Evolutionary conservation across 192 early-diverging fungal species (phyloP).

Genomic region (Gaertneriomyces sp.): DNA sequence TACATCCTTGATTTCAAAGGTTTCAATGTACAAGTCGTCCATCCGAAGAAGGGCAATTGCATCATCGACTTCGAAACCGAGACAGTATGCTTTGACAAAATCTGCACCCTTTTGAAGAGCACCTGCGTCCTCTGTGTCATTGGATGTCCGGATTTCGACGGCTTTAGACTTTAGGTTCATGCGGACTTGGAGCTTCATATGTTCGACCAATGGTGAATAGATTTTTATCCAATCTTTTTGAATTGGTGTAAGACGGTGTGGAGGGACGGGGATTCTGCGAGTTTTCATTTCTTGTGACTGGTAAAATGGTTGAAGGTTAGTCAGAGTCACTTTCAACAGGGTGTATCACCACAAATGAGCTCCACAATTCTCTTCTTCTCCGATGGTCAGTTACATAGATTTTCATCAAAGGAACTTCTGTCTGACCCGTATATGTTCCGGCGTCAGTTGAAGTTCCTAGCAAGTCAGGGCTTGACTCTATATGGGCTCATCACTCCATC

Average conservation of each 20-base stretch:
- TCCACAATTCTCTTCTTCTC: slow-evolving; percentile 5
- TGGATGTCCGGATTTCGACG: slow-evolving; percentile 84
- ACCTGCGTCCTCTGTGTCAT: slow-evolving; percentile 80
- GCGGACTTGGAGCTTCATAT: slow-evolving; percentile 91
- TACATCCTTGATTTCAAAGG: slow-evolving; percentile 97
- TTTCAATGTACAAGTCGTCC: slow-evolving; percentile 95
- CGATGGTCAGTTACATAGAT: slow-evolving; percentile 24
- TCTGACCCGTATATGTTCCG: slow-evolving; percentile 7
- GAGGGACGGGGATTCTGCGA: slow-evolving; percentile 90
- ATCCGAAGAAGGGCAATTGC: slow-evolving; percentile 89
- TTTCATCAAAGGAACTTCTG: slow-evolving; percentile 5
- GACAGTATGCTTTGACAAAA: slow-evolving; percentile 88
- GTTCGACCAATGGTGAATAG: slow-evolving; percentile 94
- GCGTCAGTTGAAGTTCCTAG: background rate
- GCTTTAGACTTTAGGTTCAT: slow-evolving; percentile 88
- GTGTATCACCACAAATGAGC: background rate
- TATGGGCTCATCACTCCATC: slow-evolving; percentile 32
- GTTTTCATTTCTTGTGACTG: slow-evolving; percentile 31
- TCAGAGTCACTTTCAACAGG: background rate
- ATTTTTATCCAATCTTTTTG: slow-evolving; percentile 93
- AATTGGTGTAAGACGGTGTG: slow-evolving; percentile 85
- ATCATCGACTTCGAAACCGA: slow-evolving; percentile 92
- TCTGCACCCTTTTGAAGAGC: slow-evolving; percentile 96
- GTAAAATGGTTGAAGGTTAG: background rate
- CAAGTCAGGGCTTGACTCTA: slow-evolving; percentile 45